Conservation (phyloP, 2,329 filamentous ascomycete genomes). For the Leptodontidium sp. region DNA sequence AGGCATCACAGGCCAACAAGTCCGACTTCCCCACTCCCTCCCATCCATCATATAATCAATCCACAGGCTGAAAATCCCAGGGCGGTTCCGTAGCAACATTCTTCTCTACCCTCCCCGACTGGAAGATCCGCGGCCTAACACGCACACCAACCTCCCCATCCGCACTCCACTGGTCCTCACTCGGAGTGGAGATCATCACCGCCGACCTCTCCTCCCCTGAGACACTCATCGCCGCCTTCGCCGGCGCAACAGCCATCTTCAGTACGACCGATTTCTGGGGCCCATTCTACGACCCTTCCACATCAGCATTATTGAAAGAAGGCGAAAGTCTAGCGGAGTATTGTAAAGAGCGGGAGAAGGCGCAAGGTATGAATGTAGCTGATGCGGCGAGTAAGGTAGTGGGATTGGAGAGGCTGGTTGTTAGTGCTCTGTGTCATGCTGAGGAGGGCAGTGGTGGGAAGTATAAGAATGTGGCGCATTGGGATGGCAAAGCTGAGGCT, state of each 20-base stretch:
- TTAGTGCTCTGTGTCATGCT: slow-evolving; percentile 50
- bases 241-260: slow-evolving; percentile 57
- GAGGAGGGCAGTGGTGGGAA: slow-evolving; percentile 51
- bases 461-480: slow-evolving; percentile 53
- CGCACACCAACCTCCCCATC: slow-evolving; percentile 29
- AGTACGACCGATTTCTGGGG: slow-evolving; percentile 52
- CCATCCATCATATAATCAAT: not conserved
- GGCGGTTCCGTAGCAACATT: slow-evolving; percentile 36
- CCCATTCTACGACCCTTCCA: slow-evolving; percentile 37
- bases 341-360: slow-evolving; percentile 46
- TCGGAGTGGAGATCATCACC: slow-evolving; percentile 51
- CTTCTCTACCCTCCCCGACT: slow-evolving; percentile 31
- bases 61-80: slow-evolving; percentile 17
- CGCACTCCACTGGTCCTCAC: slow-evolving; percentile 48
- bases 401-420: slow-evolving; percentile 50
- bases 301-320: slow-evolving; percentile 27
- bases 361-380: slow-evolving; percentile 49
- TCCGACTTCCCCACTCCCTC: not conserved
- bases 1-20: slow-evolving; percentile 49
- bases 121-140: slow-evolving; percentile 36
- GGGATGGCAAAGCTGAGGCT: slow-evolving; percentile 46
- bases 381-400: slow-evolving; percentile 48
- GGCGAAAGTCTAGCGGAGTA: slow-evolving; percentile 39
- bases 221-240: slow-evolving; percentile 53
- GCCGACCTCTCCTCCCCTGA: slow-evolving; percentile 51